Evolutionary conservation across 2,329 filamentous ascomycete genomes (phyloP), one percentile per base, ranked within the genome.

Genomic region (Penicillium glabrum): DNA sequence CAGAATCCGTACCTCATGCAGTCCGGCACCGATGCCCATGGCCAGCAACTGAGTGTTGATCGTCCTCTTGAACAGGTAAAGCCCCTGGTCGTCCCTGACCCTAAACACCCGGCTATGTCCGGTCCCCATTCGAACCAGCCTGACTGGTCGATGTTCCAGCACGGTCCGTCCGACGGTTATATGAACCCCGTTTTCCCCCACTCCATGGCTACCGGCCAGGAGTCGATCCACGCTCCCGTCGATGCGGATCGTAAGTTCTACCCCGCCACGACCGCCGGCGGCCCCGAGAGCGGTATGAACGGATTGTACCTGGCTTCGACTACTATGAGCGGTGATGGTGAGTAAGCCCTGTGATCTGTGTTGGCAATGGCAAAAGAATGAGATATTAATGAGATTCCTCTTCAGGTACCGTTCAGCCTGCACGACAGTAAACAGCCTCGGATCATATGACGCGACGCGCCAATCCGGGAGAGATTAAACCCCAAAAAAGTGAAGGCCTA

Each of bases 91-190:
- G 61, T 70, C 54, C 66, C 69, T 63, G 75, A 79, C 60, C 70
- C 69, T 58, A 79, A 78, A 64, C 74, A 75, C 54, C 73, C 74
- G 62, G 69, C 83, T 70, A 89, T 90, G 86, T 67, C 83, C 80
- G 75, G 73, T 71, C 83, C 83, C 66, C 83, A 82, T 76, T 77
- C 82, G 75, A 82, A 82, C 75, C 84, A 86, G 56, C 64, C 70
- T 79, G 88, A 91, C 78, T 91, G 89, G 89, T 84, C 88, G 73
- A 89, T 91, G 86, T 90, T 90, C 80, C 88, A 87, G 79, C 77
- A 86, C 79, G 86, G 86, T 83, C 82, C 84, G 79, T 84, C 88
- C 76, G 80, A 86, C 77, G 80, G 82, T 75, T 86, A 85, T 77
- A 83, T 84, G 80, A 83, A 80, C 77, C 79, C 79, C 73, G 80